These are phyloP conservation scores for Talaromyces rugulosus DNA, from an alignment of 2,329 filamentous ascomycete genomes.

Conservation along the genomic window DNA sequence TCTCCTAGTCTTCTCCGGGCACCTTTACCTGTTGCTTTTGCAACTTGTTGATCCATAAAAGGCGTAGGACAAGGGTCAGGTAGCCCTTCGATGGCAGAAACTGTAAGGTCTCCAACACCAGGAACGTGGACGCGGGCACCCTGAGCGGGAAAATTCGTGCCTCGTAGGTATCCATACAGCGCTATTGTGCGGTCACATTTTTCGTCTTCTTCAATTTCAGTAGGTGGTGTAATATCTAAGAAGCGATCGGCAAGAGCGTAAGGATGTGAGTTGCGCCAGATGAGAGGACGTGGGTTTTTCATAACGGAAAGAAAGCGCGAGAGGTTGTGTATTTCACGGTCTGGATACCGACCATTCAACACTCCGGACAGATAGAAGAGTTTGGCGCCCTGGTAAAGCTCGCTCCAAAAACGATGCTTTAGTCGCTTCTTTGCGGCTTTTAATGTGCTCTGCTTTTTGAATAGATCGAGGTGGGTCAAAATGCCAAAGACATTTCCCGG, in stretches of 20 bases:
- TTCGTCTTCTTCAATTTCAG: conserved; percentile 78
- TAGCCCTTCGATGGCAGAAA: conserved; percentile 77
- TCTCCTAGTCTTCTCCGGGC: conserved; percentile 79
- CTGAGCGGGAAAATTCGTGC: conserved; percentile 85
- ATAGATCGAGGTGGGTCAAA: conserved; percentile 91
- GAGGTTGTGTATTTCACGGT: conserved; percentile 92
- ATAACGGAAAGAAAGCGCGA: conserved; percentile 95
- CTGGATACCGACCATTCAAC: conserved; percentile 92
- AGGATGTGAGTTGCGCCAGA: conserved; percentile 95
- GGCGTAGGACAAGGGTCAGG: conserved; percentile 96
- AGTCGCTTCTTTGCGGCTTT: conserved; percentile 93
- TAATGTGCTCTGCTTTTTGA: conserved; percentile 86
- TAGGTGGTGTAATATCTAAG: conserved; percentile 90
- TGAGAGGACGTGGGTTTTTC: conserved; percentile 95
- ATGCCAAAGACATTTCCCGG: conserved; percentile 98
- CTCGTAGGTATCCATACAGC: conserved; percentile 87
- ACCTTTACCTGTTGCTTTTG: conserved; percentile 78
- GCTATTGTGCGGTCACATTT: conserved; percentile 90
- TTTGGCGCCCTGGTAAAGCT: conserved; percentile 94
- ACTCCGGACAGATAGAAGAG: conserved; percentile 96
- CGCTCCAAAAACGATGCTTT: conserved; percentile 94
- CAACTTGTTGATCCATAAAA: conserved; percentile 78
- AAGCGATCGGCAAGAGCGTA: conserved; percentile 93
- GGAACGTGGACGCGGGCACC: conserved; percentile 88
- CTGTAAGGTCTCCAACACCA: conserved; percentile 82